Evolutionary conservation across 805 yeast genomes (phyloP).

Genomic region (Metschnikowia kunwiensis): DNA sequence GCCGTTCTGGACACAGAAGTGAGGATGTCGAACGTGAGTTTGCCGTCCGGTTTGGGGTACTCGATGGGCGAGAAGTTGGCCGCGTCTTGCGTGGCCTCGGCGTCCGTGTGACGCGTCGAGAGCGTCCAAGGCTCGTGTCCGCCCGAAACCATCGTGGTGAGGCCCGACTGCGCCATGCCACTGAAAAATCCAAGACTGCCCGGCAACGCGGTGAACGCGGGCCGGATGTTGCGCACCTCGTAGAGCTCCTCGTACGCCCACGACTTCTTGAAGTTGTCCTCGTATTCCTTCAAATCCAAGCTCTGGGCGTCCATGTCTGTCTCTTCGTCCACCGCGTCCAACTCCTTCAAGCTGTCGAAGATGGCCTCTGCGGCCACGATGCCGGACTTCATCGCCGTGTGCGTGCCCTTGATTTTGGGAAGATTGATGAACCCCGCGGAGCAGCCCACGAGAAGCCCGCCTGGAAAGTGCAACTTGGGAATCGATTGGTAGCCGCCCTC

Average conservation of each 20-base stretch:
- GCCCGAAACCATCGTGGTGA: slow-evolving; percentile 70
- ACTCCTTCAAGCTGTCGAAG: slow-evolving; percentile 41
- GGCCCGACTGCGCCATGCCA: slow-evolving; percentile 81
- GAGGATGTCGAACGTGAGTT: slow-evolving; percentile 81
- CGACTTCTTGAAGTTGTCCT: slow-evolving; percentile 61
- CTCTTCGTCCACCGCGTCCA: slow-evolving; percentile 45
- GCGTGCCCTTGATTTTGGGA: slow-evolving; percentile 96
- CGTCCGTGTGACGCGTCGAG: slow-evolving; percentile 64
- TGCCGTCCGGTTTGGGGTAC: slow-evolving; percentile 96
- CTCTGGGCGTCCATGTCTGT: slow-evolving; percentile 41
- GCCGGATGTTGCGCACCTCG: slow-evolving; percentile 86
- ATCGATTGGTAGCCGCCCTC: slow-evolving; percentile 97
- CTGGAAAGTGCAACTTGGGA: slow-evolving; percentile 89
- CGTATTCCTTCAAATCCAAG: slow-evolving; percentile 57
- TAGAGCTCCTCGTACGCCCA: slow-evolving; percentile 86
- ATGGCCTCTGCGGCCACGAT: slow-evolving; percentile 90
- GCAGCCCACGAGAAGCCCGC: slow-evolving; percentile 93
- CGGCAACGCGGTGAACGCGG: slow-evolving; percentile 64
- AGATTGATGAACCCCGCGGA: slow-evolving; percentile 97
- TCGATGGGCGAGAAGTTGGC: slow-evolving; percentile 63
- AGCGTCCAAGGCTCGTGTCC: slow-evolving; percentile 92
- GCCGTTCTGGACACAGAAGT: slow-evolving; percentile 98
- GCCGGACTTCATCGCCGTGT: slow-evolving; percentile 95
- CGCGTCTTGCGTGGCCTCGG: slow-evolving; percentile 69
- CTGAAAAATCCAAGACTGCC: slow-evolving; percentile 68